Conservation (phyloP, 2,329 filamentous ascomycete genomes). For the Acrocalymma vagum region DNA sequence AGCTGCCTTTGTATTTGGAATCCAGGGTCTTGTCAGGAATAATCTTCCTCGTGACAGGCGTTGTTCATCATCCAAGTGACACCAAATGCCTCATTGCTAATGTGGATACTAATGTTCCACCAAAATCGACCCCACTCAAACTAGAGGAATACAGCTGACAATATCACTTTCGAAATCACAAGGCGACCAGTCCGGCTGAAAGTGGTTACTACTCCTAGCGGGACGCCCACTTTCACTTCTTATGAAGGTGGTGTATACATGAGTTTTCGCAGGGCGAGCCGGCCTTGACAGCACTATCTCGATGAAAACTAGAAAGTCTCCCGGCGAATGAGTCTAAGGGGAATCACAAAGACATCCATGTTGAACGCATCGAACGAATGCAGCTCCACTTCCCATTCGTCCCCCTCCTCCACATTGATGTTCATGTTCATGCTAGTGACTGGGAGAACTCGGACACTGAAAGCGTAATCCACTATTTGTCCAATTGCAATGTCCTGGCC, state of each 20-base stretch:
- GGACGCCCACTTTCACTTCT: no score
- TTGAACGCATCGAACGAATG: slow-evolving; percentile 45
- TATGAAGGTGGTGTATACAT: no score
- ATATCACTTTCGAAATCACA: slow-evolving; percentile 6
- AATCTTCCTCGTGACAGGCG: slow-evolving; percentile 11
- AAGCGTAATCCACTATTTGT: slow-evolving; percentile 25
- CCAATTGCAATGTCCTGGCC: slow-evolving; percentile 13
- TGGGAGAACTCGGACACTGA: no score
- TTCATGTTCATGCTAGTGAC: slow-evolving; percentile 18
- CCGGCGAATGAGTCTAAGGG: slow-evolving; percentile 49
- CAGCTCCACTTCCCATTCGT: slow-evolving; percentile 57
- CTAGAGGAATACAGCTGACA: slow-evolving; percentile 2
- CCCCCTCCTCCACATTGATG: slow-evolving; percentile 43
- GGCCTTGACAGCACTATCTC: no score
- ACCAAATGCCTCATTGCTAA: slow-evolving; percentile 30
- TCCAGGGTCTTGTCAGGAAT: slow-evolving; percentile 7
- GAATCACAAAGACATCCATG: slow-evolving; percentile 38
- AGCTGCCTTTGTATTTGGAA: slow-evolving; percentile 18
- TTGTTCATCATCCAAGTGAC: slow-evolving; percentile 10
- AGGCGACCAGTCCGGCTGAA: no score
- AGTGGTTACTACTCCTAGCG: no score
- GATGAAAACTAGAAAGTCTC: no score
- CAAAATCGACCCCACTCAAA: no score
- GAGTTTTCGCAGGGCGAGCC: no score
- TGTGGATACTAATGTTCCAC: slow-evolving; percentile 9